Percentiles rank a stretch among this genome's conserved stretches.
These are phyloP conservation scores for Escallonia herrerae DNA, from an alignment of 129 eudicot genomes.

Conservation along the genomic window DNA sequence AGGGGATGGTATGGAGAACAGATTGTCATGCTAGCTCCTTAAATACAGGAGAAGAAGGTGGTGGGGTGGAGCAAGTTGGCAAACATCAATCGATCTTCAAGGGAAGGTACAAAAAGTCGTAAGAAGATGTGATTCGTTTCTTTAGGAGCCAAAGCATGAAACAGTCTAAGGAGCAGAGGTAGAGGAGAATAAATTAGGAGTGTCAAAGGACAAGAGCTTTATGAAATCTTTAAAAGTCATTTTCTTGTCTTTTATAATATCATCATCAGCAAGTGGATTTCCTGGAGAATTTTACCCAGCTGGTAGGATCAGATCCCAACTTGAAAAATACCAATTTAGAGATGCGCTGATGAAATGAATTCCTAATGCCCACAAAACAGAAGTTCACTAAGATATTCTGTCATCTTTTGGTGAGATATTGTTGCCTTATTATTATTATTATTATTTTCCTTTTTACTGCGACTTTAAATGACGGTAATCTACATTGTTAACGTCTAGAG, in stretches of 20 bases:
- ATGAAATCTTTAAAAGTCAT: not conserved
- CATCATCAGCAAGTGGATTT: conserved; percentile 11
- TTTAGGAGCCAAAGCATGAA: conserved; percentile 4
- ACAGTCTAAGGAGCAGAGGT: not conserved
- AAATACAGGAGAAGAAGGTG: conserved; percentile 21
- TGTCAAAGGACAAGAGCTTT: conserved; percentile 6
- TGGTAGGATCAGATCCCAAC: conserved; percentile 13
- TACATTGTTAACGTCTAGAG: not conserved
- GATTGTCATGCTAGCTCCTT: conserved; percentile 24
- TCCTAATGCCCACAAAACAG: conserved; percentile 1
- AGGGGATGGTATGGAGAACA: conserved; percentile 14
- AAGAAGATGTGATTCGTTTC: conserved; percentile 30
- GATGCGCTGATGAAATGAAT: conserved; percentile 9
- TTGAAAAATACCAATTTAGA: not conserved
- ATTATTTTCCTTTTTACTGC: not conserved
- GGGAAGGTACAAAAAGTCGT: conserved; percentile 3
- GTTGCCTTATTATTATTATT: too few species aligned
- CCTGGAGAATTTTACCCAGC: conserved; percentile 11
- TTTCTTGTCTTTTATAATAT: conserved; percentile 11
- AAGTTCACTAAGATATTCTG: not conserved
- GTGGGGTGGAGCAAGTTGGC: conserved; percentile 30
- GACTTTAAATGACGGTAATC: not conserved
- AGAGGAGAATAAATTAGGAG: not conserved
- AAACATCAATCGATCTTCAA: conserved; percentile 12
- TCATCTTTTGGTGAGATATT: conserved; percentile 2